These are phyloP conservation scores for Arachis hypogaea DNA, from an alignment of 306 rosid species.

Conservation along the genomic window DNA sequence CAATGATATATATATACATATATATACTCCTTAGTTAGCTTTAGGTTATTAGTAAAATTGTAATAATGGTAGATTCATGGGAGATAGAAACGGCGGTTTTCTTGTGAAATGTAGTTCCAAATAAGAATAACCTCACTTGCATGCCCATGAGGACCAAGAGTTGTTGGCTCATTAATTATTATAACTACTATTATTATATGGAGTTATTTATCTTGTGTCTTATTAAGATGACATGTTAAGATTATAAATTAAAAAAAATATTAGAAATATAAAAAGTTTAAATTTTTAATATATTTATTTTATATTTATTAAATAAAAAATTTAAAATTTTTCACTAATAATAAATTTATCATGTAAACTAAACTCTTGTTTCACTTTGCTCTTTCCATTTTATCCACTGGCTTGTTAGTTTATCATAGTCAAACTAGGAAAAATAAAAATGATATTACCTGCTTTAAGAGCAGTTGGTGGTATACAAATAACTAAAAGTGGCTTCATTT, in stretches of 20 bases:
- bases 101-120: constrained; percentile 46
- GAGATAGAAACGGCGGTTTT: constrained; percentile 53
- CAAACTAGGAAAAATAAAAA: constrained; percentile 28
- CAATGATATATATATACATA: no score
- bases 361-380: neutral
- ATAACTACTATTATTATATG: neutral
- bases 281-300: no score
- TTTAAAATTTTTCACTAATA: no score
- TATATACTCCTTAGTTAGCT: no score
- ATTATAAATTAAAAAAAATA: no score
- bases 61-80: constrained; percentile 37
- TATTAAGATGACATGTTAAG: no score
- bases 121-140: constrained; percentile 33
- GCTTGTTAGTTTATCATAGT: constrained; percentile 13
- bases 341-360: no score
- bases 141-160: neutral
- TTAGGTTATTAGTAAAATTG: constrained; percentile 3
- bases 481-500: constrained; percentile 6
- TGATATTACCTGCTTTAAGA: neutral
- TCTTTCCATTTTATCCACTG: neutral
- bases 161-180: constrained; percentile 34
- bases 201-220: no score
- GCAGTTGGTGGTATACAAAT: constrained; percentile 6
- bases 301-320: no score
- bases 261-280: no score